Base-by-base conservation (phyloP, 129 eudicot species). In the Tanacetum coccineum region DNA sequence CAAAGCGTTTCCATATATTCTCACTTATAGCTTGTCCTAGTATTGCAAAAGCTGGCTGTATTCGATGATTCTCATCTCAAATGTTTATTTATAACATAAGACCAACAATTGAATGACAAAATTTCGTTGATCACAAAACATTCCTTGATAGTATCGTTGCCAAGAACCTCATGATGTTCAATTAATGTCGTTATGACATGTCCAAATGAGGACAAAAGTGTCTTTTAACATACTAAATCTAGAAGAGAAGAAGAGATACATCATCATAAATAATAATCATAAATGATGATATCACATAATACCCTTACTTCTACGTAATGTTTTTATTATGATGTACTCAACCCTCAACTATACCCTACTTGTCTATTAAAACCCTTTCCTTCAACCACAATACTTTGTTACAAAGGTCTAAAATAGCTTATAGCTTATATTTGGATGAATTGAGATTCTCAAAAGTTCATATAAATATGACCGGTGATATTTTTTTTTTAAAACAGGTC, bases 91-190 rank as follows among this genome's bases (percentile, higher is more conserved):
- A 18, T 9, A 36, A 32, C 66, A 61, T 17, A 39, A 61, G 40
- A 21, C 17, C 49, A 36, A 9, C 47, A 61, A 40, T 61, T 61
- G 49, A 13, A n/a, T 39, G 42, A 72, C 70, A 49, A 74, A 59
- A 67, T 59, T 17, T 67, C 75, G 80, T 68, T 61, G 59, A 68
- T 76, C 68, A 53, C 80, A 53, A 76, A 57, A 68, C 9, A 51
- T 11, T 19, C 57, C 39, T 74, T 68, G 49, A 60, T 20, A 68
- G 44, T 60, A 58, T 72, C 70, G 19, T 49, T 65, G 63, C 57
- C 71, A 70, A 55, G 82, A 74, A 64, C 82, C 82, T 79, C 72
- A 82, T 76, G 84, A 76, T 63, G 45, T 64, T 26, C 82, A 76
- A 72, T 78, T 56, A 75, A 4, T 67, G 52, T 17, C 64, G 26